phyloP scores from a whole-genome alignment of 2,329 filamentous ascomycete species.

The Aureobasidium sp. region DNA sequence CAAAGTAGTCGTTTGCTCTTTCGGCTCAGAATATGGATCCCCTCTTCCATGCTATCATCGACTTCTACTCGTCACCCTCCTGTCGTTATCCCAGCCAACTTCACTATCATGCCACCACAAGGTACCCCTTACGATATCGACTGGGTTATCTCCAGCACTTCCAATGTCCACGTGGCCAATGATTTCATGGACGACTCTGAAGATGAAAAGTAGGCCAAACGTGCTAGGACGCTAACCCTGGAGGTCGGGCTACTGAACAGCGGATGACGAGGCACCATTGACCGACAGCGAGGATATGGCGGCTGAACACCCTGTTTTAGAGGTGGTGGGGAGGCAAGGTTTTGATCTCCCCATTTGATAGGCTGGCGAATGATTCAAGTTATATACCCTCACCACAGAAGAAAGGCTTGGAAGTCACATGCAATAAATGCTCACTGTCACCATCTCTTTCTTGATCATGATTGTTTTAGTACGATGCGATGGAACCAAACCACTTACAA shows the following conservation, averaged over 20 bases:
- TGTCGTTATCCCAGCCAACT: too few species aligned
- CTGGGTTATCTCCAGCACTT: too few species aligned
- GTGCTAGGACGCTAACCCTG: background rate
- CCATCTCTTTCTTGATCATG: background rate
- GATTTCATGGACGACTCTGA: too few species aligned
- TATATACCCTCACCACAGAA: background rate
- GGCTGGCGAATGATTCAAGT: background rate
- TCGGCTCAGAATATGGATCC: too few species aligned
- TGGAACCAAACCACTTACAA: slow-evolving; percentile 1
- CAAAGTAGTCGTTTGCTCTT: too few species aligned
- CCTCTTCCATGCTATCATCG: too few species aligned
- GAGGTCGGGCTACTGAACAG: background rate
- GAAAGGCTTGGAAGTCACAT: background rate
- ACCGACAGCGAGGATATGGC: background rate
- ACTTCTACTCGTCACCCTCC: too few species aligned
- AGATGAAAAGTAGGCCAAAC: background rate
- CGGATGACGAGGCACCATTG: background rate
- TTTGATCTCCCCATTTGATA: background rate
- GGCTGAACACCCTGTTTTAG: background rate
- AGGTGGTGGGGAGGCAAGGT: background rate
- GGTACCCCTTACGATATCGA: too few species aligned
- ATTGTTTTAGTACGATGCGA: background rate
- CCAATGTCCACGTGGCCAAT: too few species aligned
- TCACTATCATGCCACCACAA: too few species aligned
- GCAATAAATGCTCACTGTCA: background rate